phyloP scores from a whole-genome alignment of 1,139 yeast genomes.

The Candida buenavistaensis region DNA sequence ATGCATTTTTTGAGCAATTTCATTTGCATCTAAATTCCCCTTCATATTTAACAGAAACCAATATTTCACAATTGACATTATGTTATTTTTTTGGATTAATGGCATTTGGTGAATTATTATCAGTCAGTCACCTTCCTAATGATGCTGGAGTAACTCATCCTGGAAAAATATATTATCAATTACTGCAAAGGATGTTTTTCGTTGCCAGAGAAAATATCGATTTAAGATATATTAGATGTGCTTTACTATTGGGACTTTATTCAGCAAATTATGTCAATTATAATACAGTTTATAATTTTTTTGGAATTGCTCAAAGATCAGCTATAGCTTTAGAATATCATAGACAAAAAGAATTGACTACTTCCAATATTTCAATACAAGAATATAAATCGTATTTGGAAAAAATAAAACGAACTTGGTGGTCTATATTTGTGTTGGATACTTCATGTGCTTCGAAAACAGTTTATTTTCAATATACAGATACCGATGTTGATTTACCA shows the following conservation, averaged over 20 bases:
- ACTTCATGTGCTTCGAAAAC: constrained; percentile 52
- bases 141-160: constrained; percentile 18
- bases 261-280: constrained; percentile 50
- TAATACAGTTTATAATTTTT: constrained; percentile 48
- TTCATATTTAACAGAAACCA: too few relatives aligned
- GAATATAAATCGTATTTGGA: constrained; percentile 20
- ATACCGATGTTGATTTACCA: constrained; percentile 52
- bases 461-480: constrained; percentile 49
- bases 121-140: constrained; percentile 13
- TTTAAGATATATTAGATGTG: constrained; percentile 43
- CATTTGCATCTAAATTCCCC: too few relatives aligned
- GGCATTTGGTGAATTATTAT: constrained; percentile 41
- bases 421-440: constrained; percentile 54
- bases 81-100: constrained; percentile 34
- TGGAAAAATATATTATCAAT: constrained; percentile 38
- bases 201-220: constrained; percentile 42
- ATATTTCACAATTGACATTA: constrained; percentile 14
- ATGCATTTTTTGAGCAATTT: constrained; percentile 22
- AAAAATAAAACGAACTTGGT: constrained; percentile 50
- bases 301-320: constrained; percentile 51
- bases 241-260: constrained; percentile 45
- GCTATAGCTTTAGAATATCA: constrained; percentile 48
- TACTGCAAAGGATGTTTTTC: constrained; percentile 41
- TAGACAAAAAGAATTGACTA: constrained; percentile 26
- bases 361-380: constrained; percentile 7